Percentiles rank a stretch among this genome's conserved stretches.
Evolutionary conservation across 257 asterid species (phyloP).

Genomic region (Fraxinus americana): DNA sequence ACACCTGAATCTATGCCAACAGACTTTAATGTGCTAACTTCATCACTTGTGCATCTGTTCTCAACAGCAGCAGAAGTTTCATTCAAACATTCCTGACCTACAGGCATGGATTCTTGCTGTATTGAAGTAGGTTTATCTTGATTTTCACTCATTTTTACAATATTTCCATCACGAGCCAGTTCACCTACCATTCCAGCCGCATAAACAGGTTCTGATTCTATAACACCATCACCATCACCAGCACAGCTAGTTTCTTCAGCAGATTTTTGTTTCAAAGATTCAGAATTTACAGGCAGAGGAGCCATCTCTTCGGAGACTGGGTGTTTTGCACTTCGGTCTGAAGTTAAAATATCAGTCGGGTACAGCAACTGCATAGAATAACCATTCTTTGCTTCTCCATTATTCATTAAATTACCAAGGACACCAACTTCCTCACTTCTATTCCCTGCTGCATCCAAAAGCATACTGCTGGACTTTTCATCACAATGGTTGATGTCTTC

Average conservation of each 20-base stretch:
- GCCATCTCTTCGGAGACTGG: constrained; percentile 15
- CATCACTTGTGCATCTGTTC: constrained; percentile 15
- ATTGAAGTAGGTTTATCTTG: constrained; percentile 16
- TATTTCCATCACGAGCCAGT: constrained; percentile 18
- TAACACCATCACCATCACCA: constrained; percentile 9
- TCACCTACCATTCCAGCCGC: constrained; percentile 20
- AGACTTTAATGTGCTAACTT: constrained; percentile 13
- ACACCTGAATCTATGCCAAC: constrained; percentile 19
- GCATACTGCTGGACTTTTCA: constrained; percentile 22
- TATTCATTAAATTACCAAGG: not conserved
- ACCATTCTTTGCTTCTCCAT: constrained; percentile 28
- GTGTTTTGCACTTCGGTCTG: constrained; percentile 19
- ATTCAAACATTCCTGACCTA: constrained; percentile 2
- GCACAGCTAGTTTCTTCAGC: constrained; percentile 18
- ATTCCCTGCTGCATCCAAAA: constrained; percentile 29
- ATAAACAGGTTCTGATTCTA: constrained; percentile 18
- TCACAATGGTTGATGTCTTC: constrained; percentile 32
- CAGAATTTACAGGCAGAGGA: constrained; percentile 12
- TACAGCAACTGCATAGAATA: constrained; percentile 18
- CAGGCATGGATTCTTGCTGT: constrained; percentile 25
- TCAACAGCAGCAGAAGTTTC: constrained; percentile 30
- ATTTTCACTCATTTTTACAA: constrained; percentile 11
- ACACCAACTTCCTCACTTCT: constrained; percentile 34
- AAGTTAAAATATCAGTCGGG: constrained; percentile 26
- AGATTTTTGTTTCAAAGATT: constrained; percentile 14